These are phyloP conservation scores for Dryadomyces sulphureus DNA, from an alignment of 2,329 filamentous ascomycete species.

Conservation along the genomic window DNA sequence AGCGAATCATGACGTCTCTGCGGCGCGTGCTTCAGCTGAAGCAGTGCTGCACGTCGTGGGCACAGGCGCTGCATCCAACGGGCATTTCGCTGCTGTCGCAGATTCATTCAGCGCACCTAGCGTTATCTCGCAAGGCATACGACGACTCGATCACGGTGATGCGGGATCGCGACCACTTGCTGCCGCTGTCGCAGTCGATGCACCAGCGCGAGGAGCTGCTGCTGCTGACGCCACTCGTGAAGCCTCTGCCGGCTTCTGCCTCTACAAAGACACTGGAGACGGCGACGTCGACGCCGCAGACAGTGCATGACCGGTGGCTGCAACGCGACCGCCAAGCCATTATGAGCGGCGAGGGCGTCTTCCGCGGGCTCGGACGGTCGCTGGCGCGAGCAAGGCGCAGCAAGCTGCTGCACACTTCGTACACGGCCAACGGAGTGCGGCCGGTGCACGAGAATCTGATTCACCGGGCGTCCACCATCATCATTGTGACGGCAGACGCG, in stretches of 20 bases:
- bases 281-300: slow-evolving; percentile 14
- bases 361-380: slow-evolving; percentile 74
- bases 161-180: slow-evolving; percentile 68
- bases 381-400: slow-evolving; percentile 77
- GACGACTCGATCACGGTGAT: slow-evolving; percentile 89
- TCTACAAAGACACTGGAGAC: slow-evolving; percentile 54
- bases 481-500: slow-evolving; percentile 85
- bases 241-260: slow-evolving; percentile 79
- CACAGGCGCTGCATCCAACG: slow-evolving; percentile 75
- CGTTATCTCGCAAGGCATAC: slow-evolving; percentile 72
- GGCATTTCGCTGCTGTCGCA: slow-evolving; percentile 64
- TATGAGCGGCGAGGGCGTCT: slow-evolving; percentile 88
- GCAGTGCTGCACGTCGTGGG: slow-evolving; percentile 74
- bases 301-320: slow-evolving; percentile 35
- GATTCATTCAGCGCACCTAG: slow-evolving; percentile 69
- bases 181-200: slow-evolving; percentile 71
- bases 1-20: slow-evolving; percentile 68
- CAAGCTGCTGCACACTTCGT: slow-evolving; percentile 83
- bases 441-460: slow-evolving; percentile 91
- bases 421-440: slow-evolving; percentile 82
- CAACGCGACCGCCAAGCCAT: slow-evolving; percentile 49
- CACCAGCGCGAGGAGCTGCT: slow-evolving; percentile 80
- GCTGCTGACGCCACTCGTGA: slow-evolving; percentile 76
- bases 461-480: slow-evolving; percentile 71
- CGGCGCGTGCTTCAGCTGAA: slow-evolving; percentile 70